Evolutionary conservation across 2,329 filamentous ascomycete genomes (phyloP).

Genomic region (Fusarium pseudonygamai): DNA sequence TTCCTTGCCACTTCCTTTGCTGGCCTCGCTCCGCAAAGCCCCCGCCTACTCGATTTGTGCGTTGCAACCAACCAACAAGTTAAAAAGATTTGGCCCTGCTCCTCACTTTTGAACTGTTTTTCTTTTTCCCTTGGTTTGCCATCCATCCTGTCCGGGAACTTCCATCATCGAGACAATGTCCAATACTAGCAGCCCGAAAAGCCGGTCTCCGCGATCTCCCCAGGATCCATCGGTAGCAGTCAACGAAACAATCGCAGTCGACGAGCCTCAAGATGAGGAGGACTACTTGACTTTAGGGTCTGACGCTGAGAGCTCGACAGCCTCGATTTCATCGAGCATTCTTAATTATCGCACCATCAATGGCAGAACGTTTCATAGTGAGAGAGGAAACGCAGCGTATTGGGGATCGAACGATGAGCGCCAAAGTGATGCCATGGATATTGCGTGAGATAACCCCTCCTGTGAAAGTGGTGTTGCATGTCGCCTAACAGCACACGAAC

Average conservation of each 20-base stretch:
- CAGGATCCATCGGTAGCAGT: not conserved
- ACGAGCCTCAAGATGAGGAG: not conserved
- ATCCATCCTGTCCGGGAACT: fast-evolving
- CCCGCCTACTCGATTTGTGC: not conserved
- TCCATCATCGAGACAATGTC: not conserved
- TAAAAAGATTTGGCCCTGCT: fast-evolving
- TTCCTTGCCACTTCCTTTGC: not conserved
- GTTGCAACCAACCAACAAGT: fast-evolving
- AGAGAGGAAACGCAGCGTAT: not conserved
- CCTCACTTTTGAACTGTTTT: not conserved
- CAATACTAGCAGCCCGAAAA: not conserved
- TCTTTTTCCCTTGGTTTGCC: too few species aligned
- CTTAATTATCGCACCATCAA: not conserved
- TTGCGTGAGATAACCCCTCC: not conserved
- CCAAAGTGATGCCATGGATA: not conserved
- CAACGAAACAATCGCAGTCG: not conserved
- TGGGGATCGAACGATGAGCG: not conserved
- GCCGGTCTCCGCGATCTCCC: not conserved
- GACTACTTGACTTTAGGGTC: not conserved
- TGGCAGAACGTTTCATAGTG: not conserved
- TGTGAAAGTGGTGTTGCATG: fast-evolving
- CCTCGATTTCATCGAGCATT: not conserved
- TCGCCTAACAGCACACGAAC: not conserved
- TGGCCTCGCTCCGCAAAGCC: not conserved
- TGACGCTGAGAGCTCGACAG: not conserved